phyloP scores from a whole-genome alignment of 2,329 filamentous ascomycete species.

The Microdochium trichocladiopsis region DNA sequence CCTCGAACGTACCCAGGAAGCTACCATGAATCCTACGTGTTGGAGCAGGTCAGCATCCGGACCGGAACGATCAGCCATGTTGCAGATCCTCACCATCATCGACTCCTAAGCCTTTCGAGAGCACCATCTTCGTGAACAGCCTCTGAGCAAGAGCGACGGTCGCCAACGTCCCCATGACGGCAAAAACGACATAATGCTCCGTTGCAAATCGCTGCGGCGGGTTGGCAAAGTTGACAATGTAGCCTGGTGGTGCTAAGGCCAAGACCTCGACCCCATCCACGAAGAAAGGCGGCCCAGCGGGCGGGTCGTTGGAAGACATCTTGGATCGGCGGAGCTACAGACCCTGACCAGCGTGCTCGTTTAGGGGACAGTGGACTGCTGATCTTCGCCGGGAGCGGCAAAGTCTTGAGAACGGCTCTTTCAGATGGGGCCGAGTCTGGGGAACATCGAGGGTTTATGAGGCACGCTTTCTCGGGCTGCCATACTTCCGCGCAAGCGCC shows the following conservation, averaged over 20 bases:
- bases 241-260: neutral
- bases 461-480: neutral
- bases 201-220: neutral
- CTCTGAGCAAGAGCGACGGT: neutral
- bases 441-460: neutral
- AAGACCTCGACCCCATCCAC: neutral
- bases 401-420: neutral
- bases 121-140: neutral
- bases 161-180: neutral
- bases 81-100: neutral
- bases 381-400: neutral
- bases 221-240: neutral
- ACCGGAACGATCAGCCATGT: neutral
- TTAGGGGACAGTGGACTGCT: neutral
- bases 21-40: neutral
- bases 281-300: neutral
- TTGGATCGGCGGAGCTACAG: neutral
- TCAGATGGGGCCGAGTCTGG: neutral
- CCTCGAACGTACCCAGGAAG: neutral
- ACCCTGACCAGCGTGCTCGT: neutral
- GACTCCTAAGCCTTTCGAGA: neutral
- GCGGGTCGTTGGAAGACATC: neutral
- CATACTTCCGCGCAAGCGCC: neutral
- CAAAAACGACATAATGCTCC: neutral
- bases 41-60: neutral